Evolutionary conservation across 140 eudicot species (phyloP).

Genomic region (Flaveria floridana): DNA sequence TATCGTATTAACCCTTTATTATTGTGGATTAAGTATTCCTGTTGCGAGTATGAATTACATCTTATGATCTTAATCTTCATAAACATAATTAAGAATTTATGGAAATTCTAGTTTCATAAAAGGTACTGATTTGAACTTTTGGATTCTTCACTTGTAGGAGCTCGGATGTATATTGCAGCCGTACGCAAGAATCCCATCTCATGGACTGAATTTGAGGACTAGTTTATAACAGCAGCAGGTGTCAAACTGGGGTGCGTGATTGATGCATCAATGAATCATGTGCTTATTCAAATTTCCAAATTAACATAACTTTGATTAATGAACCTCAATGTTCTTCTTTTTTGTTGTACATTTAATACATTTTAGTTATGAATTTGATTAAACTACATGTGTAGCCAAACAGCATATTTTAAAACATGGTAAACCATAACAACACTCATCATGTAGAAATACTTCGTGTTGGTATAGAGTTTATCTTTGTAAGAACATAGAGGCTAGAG

Average conservation of each 20-base stretch:
- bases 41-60: conserved; percentile 1
- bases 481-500: too few relatives aligned
- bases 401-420: neutral
- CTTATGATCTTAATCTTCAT: neutral
- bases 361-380: neutral
- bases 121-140: neutral
- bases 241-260: neutral
- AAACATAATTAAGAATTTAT: neutral
- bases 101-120: neutral
- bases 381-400: neutral
- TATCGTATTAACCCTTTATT: neutral
- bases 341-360: neutral
- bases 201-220: neutral
- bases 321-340: conserved; percentile 37
- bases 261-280: neutral
- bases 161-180: conserved; percentile 13
- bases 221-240: neutral
- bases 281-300: neutral
- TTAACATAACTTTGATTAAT: neutral
- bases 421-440: too few relatives aligned
- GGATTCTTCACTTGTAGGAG: conserved; percentile 3
- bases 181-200: neutral
- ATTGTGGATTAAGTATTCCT: neutral
- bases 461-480: too few relatives aligned
- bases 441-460: too few relatives aligned